phyloP scores from a whole-genome alignment of 1,284 basidiomycete genomes.

The Cronartium quercuum region DNA sequence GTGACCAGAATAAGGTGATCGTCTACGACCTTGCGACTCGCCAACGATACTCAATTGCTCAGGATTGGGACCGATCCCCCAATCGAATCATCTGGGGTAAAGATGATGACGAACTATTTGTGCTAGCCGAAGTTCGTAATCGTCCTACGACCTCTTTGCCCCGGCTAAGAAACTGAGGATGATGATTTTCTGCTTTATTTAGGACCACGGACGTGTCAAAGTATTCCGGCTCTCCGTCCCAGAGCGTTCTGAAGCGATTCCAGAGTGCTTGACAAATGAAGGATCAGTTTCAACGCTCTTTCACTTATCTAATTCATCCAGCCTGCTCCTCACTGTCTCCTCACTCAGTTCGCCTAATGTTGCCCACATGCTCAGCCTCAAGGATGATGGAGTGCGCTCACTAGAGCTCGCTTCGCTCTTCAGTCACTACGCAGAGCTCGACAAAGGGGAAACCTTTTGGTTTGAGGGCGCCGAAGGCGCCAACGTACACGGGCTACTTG shows the following conservation, averaged over 20 bases:
- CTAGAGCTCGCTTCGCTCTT: background rate
- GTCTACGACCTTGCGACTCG: conserved; percentile 32
- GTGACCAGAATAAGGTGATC: conserved; percentile 43
- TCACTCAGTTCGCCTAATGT: background rate
- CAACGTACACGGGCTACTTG: conserved; percentile 17
- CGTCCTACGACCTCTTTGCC: conserved; percentile 39
- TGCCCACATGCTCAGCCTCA: background rate
- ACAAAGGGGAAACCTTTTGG: conserved; percentile 25
- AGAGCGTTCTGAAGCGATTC: background rate
- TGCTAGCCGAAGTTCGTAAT: conserved; percentile 39
- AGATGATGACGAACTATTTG: conserved; percentile 29
- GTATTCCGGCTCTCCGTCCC: conserved; percentile 16
- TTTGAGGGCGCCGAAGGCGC: conserved; percentile 13
- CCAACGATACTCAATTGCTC: conserved; percentile 16
- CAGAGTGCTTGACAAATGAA: conserved; percentile 2
- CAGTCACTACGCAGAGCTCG: background rate
- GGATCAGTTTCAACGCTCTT: background rate
- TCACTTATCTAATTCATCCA: background rate
- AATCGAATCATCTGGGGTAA: conserved; percentile 29
- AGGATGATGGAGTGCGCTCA: background rate
- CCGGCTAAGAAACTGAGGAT: background rate
- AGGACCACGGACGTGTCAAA: conserved; percentile 33
- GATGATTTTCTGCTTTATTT: background rate
- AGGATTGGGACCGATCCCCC: conserved; percentile 44
- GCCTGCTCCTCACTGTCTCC: conserved; percentile 16